Evolutionary conservation across 208 protist species (phyloP).

Genomic region (Trypanosoma theileri): DNA sequence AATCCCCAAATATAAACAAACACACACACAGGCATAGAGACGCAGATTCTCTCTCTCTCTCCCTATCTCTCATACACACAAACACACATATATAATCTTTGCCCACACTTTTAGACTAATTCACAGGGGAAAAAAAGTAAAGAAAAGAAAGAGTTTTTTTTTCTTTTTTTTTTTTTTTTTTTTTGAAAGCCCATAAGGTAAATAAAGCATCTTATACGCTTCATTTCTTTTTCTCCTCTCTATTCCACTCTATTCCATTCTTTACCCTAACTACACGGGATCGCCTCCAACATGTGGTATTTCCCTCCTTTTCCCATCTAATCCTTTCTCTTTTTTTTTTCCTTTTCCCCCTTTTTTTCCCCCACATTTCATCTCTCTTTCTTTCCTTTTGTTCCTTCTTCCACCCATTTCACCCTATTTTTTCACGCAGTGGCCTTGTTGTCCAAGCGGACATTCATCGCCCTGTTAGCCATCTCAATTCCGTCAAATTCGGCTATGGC

Average conservation of each 20-base stretch:
- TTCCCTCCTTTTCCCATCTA: background rate
- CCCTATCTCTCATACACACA: too few species aligned
- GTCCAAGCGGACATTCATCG: constrained; percentile 82
- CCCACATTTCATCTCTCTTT: constrained; percentile 1
- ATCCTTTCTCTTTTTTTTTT: background rate
- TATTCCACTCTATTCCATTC: background rate
- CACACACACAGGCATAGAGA: constrained; percentile 1
- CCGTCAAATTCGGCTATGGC: constrained; percentile 85
- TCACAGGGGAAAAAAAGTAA: too few species aligned
- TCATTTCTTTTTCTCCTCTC: background rate
- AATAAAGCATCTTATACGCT: too few species aligned
- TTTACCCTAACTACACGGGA: background rate
- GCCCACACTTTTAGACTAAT: too few species aligned
- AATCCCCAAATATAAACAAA: background rate
- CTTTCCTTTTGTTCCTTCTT: background rate
- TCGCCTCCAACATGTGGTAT: background rate
- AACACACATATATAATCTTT: too few species aligned
- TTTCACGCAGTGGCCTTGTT: constrained; percentile 40
- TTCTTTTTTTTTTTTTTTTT: too few species aligned
- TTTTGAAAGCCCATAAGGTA: too few species aligned
- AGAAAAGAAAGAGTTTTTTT: too few species aligned
- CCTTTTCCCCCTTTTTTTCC: constrained; percentile 3
- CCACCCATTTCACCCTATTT: background rate
- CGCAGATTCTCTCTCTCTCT: background rate
- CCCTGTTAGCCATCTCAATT: constrained; percentile 80